Percentiles rank a stretch among this genome's conserved stretches.
These are phyloP conservation scores for Eucalyptus microcorys DNA, from an alignment of 345 rosid genomes.

Conservation along the genomic window DNA sequence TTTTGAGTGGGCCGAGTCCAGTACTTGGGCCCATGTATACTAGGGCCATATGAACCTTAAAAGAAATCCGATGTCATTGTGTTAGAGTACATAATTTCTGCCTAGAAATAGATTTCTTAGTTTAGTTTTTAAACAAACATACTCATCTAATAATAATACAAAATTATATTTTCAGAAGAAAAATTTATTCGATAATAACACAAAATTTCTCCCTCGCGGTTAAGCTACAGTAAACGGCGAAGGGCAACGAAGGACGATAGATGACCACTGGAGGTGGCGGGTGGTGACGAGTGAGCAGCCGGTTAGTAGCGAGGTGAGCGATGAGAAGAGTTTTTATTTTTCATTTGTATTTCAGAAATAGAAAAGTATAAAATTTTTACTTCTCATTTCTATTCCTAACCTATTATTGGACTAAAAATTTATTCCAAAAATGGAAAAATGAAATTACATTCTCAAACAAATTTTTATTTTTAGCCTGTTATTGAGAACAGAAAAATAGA, in stretches of 20 bases:
- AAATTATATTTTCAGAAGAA: too few relatives aligned
- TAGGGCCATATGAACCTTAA: neutral
- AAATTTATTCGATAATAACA: rapidly evolving
- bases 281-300: rapidly evolving
- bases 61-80: neutral
- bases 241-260: rapidly evolving
- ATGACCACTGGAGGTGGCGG: rapidly evolving
- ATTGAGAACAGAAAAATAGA: rapidly evolving
- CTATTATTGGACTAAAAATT: too few relatives aligned
- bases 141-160: too few relatives aligned
- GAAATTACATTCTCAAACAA: rapidly evolving
- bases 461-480: rapidly evolving
- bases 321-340: too few relatives aligned
- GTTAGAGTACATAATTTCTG: too few relatives aligned
- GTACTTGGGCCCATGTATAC: neutral
- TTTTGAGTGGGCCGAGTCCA: neutral
- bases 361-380: too few relatives aligned
- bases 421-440: too few relatives aligned
- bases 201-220: rapidly evolving
- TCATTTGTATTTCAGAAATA: too few relatives aligned
- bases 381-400: too few relatives aligned
- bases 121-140: too few relatives aligned
- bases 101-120: too few relatives aligned
- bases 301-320: rapidly evolving
- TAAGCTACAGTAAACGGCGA: rapidly evolving